These are phyloP conservation scores for Ustilago nuda DNA, from an alignment of 1,284 basidiomycete species.

Conservation along the genomic window DNA sequence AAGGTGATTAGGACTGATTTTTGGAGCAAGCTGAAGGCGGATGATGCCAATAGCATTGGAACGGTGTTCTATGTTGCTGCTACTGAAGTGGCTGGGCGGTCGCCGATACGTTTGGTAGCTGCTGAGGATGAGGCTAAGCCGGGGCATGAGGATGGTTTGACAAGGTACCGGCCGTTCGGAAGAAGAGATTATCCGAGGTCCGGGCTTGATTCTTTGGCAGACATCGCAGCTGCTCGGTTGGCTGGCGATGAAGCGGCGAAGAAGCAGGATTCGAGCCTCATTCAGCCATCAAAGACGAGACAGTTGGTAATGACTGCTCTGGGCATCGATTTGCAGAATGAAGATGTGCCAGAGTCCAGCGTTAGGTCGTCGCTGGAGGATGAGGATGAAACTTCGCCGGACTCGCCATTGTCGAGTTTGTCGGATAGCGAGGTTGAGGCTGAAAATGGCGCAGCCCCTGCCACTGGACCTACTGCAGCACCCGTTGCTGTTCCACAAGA, in stretches of 20 bases:
- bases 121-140: conserved; percentile 14
- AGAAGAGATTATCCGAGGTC: conserved; percentile 31
- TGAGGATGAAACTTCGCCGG: conserved; percentile 1
- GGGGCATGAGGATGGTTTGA: not conserved
- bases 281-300: conserved; percentile 32
- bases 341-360: conserved; percentile 51
- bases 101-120: conserved; percentile 24
- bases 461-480: not conserved
- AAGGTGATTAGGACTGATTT: conserved; percentile 91
- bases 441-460: conserved; percentile 7
- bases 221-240: conserved; percentile 40
- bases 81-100: conserved; percentile 19
- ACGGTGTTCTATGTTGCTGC: conserved; percentile 48
- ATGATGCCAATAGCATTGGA: conserved; percentile 40
- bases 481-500: not conserved
- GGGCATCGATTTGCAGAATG: conserved; percentile 36
- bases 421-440: conserved; percentile 20
- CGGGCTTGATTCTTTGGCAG: conserved; percentile 45
- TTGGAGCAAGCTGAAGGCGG: conserved; percentile 74
- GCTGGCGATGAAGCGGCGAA: conserved; percentile 15
- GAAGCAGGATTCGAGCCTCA: conserved; percentile 12
- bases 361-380: conserved; percentile 23
- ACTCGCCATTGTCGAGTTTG: conserved; percentile 40
- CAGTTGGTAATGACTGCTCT: conserved; percentile 42
- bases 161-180: conserved; percentile 44